Evolutionary conservation across 441 rosid genomes (phyloP), one percentile per base, ranked within the genome.

Genomic region (Adansonia rubrostipa): DNA sequence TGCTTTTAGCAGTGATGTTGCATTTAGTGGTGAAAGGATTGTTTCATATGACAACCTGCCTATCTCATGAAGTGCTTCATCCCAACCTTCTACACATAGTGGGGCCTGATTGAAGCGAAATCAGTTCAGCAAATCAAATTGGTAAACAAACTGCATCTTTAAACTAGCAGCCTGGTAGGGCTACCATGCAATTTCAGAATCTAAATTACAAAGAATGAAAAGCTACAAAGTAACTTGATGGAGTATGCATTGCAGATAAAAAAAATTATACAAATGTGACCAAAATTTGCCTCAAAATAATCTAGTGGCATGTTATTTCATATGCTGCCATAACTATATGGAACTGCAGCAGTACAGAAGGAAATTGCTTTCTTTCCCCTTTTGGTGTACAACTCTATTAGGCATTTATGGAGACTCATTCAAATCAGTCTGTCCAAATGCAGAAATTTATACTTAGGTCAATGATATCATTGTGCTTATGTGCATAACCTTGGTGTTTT

Each of bases 1-100:
- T 68, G 94, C 90, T 82, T 89, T 87, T 57, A 91, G 89, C 86
- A 96, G 80, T 20, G 87, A 83, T 63, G 82, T 73, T 51, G 92
- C 91, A 24, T 62, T 76, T 78, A 90, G 95, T 20, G 90, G 86
- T 54, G 93, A 83, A 77, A 96, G 93, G 78, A 94, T 85, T 13
- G 92, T 92, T 86, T 96, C 98, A 14, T 87, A 78, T 33, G 99
- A 96, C 81, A 94, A 86, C 88, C 90, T 90, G 51, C 99, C 92
- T 61, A 96, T 90, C 88, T 96, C 99, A 67, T 96, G 97, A 67
- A 94, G 92, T 64, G 99, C 98, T 84, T 96, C 97, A 66, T 96
- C 98, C 99, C 99, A 96, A 78, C 99, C 97, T 87, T 92, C 97
- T 13, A 90, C 89, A 61, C 89, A 89, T 57, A 96, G 83, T 1